Evolutionary conservation across 495 filamentous ascomycete genomes (phyloP).

Genomic region (Hypoxylon intermedium): DNA sequence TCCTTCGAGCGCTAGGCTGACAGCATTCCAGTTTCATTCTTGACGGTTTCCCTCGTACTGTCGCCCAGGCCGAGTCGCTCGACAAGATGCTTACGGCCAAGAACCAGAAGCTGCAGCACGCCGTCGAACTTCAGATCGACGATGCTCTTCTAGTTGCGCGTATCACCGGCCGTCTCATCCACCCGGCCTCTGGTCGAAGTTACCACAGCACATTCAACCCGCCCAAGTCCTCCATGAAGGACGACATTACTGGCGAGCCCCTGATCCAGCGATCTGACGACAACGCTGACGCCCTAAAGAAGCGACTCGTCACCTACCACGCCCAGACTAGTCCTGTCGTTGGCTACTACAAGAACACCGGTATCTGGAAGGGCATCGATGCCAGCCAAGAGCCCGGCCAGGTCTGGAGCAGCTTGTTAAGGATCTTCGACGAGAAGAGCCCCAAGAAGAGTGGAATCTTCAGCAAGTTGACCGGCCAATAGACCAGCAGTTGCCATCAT

Average conservation of each 20-base stretch:
- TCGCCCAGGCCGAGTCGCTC: conserved; percentile 91
- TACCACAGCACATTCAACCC: conserved; percentile 99
- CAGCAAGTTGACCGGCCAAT: conserved; percentile 54
- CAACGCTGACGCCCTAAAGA: conserved; percentile 96
- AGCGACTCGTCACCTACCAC: conserved; percentile 93
- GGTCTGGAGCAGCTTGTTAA: conserved; percentile 92
- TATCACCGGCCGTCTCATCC: conserved; percentile 94
- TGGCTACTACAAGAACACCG: conserved; percentile 93
- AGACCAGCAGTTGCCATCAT: conserved; percentile 7
- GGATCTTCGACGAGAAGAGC: conserved; percentile 74
- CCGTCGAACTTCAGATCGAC: conserved; percentile 95
- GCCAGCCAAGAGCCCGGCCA: conserved; percentile 94
- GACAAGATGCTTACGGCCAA: conserved; percentile 84
- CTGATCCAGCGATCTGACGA: conserved; percentile 96
- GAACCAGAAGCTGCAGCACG: conserved; percentile 84
- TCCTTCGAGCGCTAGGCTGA: background rate
- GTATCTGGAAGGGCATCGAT: conserved; percentile 96
- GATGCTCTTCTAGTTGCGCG: conserved; percentile 90
- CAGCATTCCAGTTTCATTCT: conserved; percentile 82
- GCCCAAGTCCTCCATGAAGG: conserved; percentile 91
- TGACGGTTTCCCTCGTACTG: conserved; percentile 96
- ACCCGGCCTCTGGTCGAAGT: conserved; percentile 92
- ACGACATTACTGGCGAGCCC: conserved; percentile 96
- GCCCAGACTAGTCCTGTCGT: conserved; percentile 91
- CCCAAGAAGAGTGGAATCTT: conserved; percentile 53